phyloP scores from a whole-genome alignment of 805 yeast genomes.

The Danielia reshetovae region DNA sequence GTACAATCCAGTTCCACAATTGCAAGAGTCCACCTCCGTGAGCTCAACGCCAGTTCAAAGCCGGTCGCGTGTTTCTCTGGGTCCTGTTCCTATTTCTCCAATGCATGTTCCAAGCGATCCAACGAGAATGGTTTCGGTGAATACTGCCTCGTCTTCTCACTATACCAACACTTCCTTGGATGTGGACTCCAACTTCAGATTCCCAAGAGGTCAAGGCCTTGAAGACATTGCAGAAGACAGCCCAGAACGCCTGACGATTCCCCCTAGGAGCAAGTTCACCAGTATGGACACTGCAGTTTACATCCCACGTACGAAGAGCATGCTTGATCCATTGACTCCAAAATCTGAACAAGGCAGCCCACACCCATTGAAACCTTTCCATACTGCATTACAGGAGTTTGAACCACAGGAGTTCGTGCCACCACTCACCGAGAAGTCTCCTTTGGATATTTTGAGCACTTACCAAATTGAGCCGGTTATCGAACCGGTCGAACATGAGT shows the following conservation, averaged over 20 bases:
- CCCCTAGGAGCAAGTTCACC: not conserved
- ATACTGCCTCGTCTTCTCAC: constrained; percentile 9
- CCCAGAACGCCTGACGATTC: not conserved
- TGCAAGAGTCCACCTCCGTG: constrained; percentile 10
- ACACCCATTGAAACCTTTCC: no score
- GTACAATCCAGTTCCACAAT: constrained; percentile 23
- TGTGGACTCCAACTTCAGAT: constrained; percentile 8
- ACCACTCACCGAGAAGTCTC: not conserved
- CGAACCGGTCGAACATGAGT: not conserved
- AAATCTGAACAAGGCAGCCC: no score
- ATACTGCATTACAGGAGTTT: not conserved
- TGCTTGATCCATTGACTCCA: no score
- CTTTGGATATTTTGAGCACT: no score
- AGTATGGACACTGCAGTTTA: not conserved
- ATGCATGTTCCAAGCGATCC: not conserved
- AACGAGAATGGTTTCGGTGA: not conserved
- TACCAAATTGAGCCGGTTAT: not conserved
- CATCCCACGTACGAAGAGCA: not conserved
- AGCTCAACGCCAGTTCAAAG: not conserved
- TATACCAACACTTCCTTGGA: constrained; percentile 9
- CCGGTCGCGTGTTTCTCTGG: constrained; percentile 1
- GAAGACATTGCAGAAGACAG: not conserved
- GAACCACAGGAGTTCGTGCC: not conserved
- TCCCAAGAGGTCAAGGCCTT: constrained; percentile 4
- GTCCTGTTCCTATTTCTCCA: not conserved